Evolutionary conservation across 176 grass and related monocot genomes (phyloP), one percentile per base, ranked within the genome.

Genomic region (Bolboschoenus planiculmis): DNA sequence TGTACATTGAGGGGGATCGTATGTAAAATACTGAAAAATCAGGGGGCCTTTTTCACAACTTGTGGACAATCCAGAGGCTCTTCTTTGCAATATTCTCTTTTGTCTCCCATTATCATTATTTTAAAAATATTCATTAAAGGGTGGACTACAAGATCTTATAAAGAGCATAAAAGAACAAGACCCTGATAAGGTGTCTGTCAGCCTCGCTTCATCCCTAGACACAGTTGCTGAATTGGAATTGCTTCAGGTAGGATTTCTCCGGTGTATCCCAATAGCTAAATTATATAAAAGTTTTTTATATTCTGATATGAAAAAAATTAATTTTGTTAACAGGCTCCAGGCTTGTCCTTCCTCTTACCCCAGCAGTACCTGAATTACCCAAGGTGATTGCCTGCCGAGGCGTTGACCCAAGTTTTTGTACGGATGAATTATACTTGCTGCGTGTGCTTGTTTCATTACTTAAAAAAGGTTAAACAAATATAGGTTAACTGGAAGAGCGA

Each of bases 401-500:
- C 23, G 55, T 35, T 62, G 42, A 29, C 42, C 42, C n/a, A 50
- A n/a, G 48, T 36, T 24, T 21, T 30, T 27, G 50, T 75, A 24
- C 84, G 11, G 11, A 33, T 56, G 5, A 62, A 72, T 76, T 34
- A 84, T 77, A 57, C 35, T 4, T 43, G 77, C 79, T 15, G 1
- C 18, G 56, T 15, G 21, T 20, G 1, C n/a, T 70, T 29, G 80
- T 61, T 79, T 84, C 86, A 85, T 48, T 88, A 86, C 76, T 84
- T 76, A 85, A 42, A 85, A 4, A 40, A 59, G 56, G 83, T 31
- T 84, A 16, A 81, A 60, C 80, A 63, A 84, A 84, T 58, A 66
- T 91, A 97, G 95, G 83, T 86, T 97, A 84, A 93, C 92, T 80
- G 95, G 95, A 87, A 97, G 95, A 93, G 95, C 71, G 64, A 85